These are phyloP conservation scores for Cerioporus squamosus DNA, from an alignment of 1,284 basidiomycete genomes.

Conservation along the genomic window DNA sequence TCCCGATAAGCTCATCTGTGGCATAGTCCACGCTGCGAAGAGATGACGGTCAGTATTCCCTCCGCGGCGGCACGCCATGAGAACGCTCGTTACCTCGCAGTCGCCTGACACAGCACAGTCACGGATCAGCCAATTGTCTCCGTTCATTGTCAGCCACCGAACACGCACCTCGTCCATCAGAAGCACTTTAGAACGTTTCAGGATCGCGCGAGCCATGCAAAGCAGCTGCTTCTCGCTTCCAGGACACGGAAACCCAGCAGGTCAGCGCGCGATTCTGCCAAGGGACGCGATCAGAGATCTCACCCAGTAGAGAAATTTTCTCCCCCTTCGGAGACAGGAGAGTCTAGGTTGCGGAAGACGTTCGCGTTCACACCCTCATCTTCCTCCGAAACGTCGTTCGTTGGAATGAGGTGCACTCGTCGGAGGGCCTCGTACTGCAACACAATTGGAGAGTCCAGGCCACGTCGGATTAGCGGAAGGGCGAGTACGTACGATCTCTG, in stretches of 20 bases:
- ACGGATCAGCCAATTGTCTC: conserved; percentile 13
- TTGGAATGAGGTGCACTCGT: conserved; percentile 84
- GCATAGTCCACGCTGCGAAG: conserved; percentile 71
- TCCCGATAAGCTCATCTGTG: conserved; percentile 74
- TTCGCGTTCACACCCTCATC: conserved; percentile 72
- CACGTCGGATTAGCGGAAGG: background rate
- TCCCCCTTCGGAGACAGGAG: conserved; percentile 85
- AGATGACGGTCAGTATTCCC: conserved; percentile 8
- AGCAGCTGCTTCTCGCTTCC: conserved; percentile 79
- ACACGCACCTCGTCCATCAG: conserved; percentile 80
- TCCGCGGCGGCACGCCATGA: conserved; percentile 13
- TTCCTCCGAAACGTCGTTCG: conserved; percentile 55
- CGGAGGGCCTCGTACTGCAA: conserved; percentile 86
- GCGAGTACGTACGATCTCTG: conserved; percentile 66
- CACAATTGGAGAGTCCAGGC: background rate
- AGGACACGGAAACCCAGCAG: background rate
- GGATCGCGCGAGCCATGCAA: conserved; percentile 84
- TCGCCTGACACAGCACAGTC: conserved; percentile 48
- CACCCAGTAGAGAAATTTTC: conserved; percentile 90
- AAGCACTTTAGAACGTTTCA: conserved; percentile 75
- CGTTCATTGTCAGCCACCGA: background rate
- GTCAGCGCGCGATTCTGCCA: conserved; percentile 3
- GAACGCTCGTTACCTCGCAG: conserved; percentile 52
- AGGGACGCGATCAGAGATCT: conserved; percentile 57
- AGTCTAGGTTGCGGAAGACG: conserved; percentile 87